Evolutionary conservation across 202 grass and related monocot genomes (phyloP), one percentile per base, ranked within the genome.

Genomic region (Tripidium arundinaceum): DNA sequence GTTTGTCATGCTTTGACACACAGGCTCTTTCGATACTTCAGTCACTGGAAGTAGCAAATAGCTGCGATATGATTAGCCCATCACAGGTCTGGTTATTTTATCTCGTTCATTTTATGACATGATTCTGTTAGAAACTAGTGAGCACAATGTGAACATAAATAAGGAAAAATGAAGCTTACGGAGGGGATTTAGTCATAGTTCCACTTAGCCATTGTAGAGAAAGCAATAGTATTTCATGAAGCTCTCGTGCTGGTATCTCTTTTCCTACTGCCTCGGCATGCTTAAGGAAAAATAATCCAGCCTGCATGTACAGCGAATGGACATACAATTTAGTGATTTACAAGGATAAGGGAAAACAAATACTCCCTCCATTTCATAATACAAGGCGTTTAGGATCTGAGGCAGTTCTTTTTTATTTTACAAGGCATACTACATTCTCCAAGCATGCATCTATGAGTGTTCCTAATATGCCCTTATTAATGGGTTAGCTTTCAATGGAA

Each of bases 151-250:
- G 36, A 60, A 81, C 45, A 79, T 15, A 68, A 18, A 71, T 77
- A 80, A 69, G 52, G 50, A 75, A 46, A 40, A 76, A 72, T 29
- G 18, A 75, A 87, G 80, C 88, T 85, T 91, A 98, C 95, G 86
- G 92, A 81, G 95, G 79, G 62, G 87, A 88, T 69, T 94, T 93
- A 75, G 90, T 94, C 66, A 98, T 91, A 75, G 95, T 91, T 89
- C 95, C 95, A 86, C 92, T 98, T 82, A 98, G 90, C 95, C 95
- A 98, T 86, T 98, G 92, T 68, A 98, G 78, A 57, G 95, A 90
- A 65, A 98, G 78, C 14, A 94, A 82, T 42, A 98, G 86, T 87
- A 98, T 89, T 77, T 98, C 95, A 84, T 98, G 95, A 50, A 98
- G 82, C 87, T 98, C 95, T 79, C 27, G 84, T 80, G 86, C 81